Base-by-base conservation (phyloP, 176 grass and related monocot genomes). In the Aegilops umbellulata region DNA sequence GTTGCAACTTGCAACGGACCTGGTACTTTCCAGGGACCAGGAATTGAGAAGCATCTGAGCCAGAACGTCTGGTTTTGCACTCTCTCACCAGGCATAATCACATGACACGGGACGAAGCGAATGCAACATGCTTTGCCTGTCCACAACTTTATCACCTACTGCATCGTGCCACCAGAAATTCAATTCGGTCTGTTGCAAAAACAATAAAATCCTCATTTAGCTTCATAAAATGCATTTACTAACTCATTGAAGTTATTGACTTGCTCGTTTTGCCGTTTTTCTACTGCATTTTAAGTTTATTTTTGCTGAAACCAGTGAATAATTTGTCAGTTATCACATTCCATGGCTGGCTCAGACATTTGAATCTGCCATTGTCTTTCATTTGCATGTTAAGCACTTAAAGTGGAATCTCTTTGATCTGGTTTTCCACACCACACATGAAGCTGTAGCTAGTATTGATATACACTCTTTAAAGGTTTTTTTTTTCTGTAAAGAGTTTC, bases 21-120 rank as follows among this genome's bases (percentile, higher is more conserved):
- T 31, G 22, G 60, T 84, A 81, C 89, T 88, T 91, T 88, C 63
- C 69, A 75, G 81, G 76, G 86, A 36, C 39, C 23, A 76, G 39
- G 63, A 82, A 85, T 38, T 10, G 27, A 17, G 26, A 70, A 81
- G 63, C 69, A 80, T 71, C 77, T 76, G 47, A 77, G 32, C 49
- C 55, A 29, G 79, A 39, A 53, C 24, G 19, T 15, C 44, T 25
- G 44, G 70, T 31, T 69, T 81, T 69, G n/a, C 72, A 78, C 32
- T 82, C 27, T 64, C 36, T 80, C 4, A 10, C 83, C n/a, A 51
- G 30, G 62, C 38, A 68, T 70, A 82, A 38, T 76, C 69, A 87
- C 74, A 79, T 83, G 66, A 30, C 42, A 73, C 32, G 32, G 44
- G 20, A 42, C 35, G 58, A 80, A 83, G 53, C 36, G 53, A 58